Conservation (phyloP, 257 asterid species). For the Sherardia arvensis region DNA sequence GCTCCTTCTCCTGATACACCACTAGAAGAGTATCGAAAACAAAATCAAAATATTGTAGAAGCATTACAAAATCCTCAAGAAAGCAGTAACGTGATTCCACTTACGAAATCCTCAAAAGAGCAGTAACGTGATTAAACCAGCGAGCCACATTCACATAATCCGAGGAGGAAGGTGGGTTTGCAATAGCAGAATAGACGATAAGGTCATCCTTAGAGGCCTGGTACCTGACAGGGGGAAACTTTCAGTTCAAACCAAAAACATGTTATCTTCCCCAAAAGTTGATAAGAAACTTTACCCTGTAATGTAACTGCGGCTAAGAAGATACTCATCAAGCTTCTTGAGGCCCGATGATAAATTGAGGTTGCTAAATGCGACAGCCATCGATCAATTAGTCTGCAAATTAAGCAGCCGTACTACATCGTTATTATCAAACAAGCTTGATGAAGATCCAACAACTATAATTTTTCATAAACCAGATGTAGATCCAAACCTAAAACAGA, state of each 20-base stretch:
- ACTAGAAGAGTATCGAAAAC: too few species aligned
- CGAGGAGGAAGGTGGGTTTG: slow-evolving; percentile 52
- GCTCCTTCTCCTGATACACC: slow-evolving; percentile 67
- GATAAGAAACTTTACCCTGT: slow-evolving; percentile 41
- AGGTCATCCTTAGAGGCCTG: slow-evolving; percentile 86
- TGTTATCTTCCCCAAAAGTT: neutral
- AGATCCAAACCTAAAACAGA: too few species aligned
- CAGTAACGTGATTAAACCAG: slow-evolving; percentile 31
- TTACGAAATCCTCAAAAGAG: slow-evolving; percentile 30
- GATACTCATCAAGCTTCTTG: slow-evolving; percentile 88
- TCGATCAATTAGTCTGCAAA: slow-evolving; percentile 16
- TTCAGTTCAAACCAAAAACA: neutral
- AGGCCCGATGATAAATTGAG: slow-evolving; percentile 54
- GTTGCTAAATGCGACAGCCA: slow-evolving; percentile 54
- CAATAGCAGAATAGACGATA: slow-evolving; percentile 42
- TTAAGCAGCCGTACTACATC: neutral
- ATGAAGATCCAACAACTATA: too few species aligned
- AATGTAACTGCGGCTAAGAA: slow-evolving; percentile 72
- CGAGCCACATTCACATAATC: slow-evolving; percentile 35
- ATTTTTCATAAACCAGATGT: too few species aligned
- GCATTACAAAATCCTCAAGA: too few species aligned
- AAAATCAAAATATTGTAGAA: too few species aligned
- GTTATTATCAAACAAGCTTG: too few species aligned
- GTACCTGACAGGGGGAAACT: slow-evolving; percentile 38
- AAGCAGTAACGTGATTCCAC: too few species aligned